phyloP scores from a whole-genome alignment of 371 early-diverging fungal genomes.

The Zychaea mexicana region DNA sequence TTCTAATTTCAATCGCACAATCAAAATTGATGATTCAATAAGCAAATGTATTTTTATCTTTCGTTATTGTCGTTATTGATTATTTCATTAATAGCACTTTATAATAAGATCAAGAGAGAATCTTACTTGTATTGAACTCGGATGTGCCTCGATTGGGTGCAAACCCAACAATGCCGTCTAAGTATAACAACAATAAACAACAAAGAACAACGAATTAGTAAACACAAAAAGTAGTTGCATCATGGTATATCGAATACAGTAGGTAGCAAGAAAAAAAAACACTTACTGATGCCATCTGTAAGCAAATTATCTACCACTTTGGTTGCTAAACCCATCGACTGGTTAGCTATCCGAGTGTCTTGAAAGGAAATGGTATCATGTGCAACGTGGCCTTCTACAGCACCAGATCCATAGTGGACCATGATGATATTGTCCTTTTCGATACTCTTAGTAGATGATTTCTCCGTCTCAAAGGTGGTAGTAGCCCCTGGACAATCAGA shows the following conservation, averaged over 20 bases:
- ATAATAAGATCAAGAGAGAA: too few relatives aligned
- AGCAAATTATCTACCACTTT: constrained; percentile 1
- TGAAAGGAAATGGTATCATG: constrained; percentile 16
- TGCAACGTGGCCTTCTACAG: constrained; percentile 10
- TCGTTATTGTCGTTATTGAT: not conserved
- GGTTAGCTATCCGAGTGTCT: constrained; percentile 6
- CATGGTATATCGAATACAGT: not conserved
- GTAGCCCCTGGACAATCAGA: constrained; percentile 3
- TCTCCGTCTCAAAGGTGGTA: not conserved
- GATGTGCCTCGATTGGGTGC: constrained; percentile 12
- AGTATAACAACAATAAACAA: not conserved
- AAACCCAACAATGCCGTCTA: constrained; percentile 25
- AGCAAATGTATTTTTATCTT: not conserved
- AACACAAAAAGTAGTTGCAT: not conserved
- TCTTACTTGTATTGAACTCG: constrained; percentile 16
- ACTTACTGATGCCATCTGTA: constrained; percentile 16
- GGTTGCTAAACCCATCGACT: constrained; percentile 21
- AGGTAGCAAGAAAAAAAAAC: not conserved
- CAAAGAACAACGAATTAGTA: not conserved
- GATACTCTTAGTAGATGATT: not conserved
- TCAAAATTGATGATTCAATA: not conserved
- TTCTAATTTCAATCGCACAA: not conserved
- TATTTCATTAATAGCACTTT: not conserved
- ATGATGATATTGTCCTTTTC: not conserved
- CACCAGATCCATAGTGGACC: constrained; percentile 18